Base-by-base conservation (phyloP, 225 moss, liverwort and hornwort genomes). In the Pleurozium schreberi region DNA sequence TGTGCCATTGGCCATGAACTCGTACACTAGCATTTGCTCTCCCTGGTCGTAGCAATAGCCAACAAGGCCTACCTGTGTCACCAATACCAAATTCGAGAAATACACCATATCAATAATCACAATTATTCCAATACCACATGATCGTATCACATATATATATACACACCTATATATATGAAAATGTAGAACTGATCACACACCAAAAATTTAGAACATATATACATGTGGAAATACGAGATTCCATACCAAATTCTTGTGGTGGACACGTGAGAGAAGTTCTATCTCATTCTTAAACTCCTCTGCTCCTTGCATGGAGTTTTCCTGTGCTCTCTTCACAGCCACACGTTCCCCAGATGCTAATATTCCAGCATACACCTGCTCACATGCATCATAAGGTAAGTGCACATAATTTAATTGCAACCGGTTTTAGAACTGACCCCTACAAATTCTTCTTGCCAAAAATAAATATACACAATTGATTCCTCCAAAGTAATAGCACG, bases 231-330 rank as follows among this genome's bases (percentile, higher is more conserved):
- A 65, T 26, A 26, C 12, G 26, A 83, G 26, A 47, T 26, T 65
- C 50, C 65, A 65, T 83, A 83, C 91, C 13, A 98, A 86, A 71
- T 97, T 97, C 55, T 97, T 95, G 84, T 98, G 98, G 89, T 98
- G 97, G 31, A 96, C 96, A 53, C 98, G 93, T 26, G 94, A 94
- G 22, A 98, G 94, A 69, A 98, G 91, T 40, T 98, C 97, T 81
- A 98, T 97, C 94, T 98, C 98, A 30, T 91, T 98, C 88, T 96
- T 97, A 85, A 98, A 97, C 85, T 98, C 98, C 66, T 91, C 88
- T 23, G 95, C 91, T 59, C 97, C 98, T 83, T 98, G 98, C 96
- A 97, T 95, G 45, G 97, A 97, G 50, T 91, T 93, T 61, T 95
- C 95, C 68, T 92, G 91, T 18, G 97, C 98, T 86, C 97, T 93